Base-by-base conservation (phyloP, 768 basidiomycete genomes). In the Termitomyces heimii region DNA sequence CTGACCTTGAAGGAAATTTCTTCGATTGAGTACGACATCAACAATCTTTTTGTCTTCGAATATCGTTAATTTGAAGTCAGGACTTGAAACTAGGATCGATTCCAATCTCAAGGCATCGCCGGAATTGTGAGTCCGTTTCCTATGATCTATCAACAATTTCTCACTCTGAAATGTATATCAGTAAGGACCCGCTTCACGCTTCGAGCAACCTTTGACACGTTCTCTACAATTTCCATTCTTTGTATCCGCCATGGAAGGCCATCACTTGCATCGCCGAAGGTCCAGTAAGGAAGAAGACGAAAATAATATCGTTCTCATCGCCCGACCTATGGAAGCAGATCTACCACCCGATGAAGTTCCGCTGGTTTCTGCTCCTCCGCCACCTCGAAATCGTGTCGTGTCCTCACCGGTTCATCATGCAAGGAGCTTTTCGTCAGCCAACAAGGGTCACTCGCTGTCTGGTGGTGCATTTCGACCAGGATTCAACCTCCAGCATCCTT, bases 251-350 rank as follows among this genome's bases (percentile, higher is more conserved):
- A 65, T 65, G 64, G 62, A 63, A 18, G 53, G 43, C 18, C 58
- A 61, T 10, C 35, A 62, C 32, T 52, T 66, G 44, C 80, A 81
- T 63, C 65, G 73, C 60, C 72, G 77, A 57, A 79, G 76, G 65
- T 74, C 76, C 5, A 81, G 80, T 64, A 72, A 68, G 57, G 77
- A 76, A 54, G 69, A 71, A 54, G 69, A 70, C 50, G 73, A 74
- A n/a, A 69, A 63, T 7, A 69, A 63, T 7, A 56, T 70, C 0
- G 62, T 69, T 7, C 34, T 70, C 1, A 54, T 67, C 3, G 56
- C 69, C 16, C 66, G 64, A 8, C 66, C 67, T 8, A 63, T 65
- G 54, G 57, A 61, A 8, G 42, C 28, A 1, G 58, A 66, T 16
- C 39, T 32, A 10, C 18, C 40, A 16, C 22, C 43, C 1, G 63